Evolutionary conservation across 2,329 filamentous ascomycete genomes (phyloP), one percentile per base, ranked within the genome.

Genomic region (Verticillium dahliae): DNA sequence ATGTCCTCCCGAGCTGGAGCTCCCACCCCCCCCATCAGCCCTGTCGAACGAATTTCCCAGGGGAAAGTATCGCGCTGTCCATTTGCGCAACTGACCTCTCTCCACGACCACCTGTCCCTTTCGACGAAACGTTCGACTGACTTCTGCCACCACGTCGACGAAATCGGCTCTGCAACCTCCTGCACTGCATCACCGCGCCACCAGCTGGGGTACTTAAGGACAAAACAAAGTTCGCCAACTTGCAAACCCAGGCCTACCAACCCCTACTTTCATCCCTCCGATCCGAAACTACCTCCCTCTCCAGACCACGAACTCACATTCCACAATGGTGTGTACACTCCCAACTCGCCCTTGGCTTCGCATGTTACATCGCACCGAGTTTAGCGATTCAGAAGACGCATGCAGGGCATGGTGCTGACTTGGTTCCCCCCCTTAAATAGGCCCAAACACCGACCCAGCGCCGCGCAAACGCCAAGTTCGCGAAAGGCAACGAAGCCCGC

Each of bases 401-500:
- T 10, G 27, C 6, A n/a, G 27, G 22, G 50, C 52, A 56, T 11
- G 2, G 13, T 6, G 27, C 62, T 62, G 33, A 60, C 58, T n/a
- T 34, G 14, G 3, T 22, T 15, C 31, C 55, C 15, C 10, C 22
- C 70, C 4, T 22, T 22, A 50, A 50, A 50, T 13, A 92, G 90
- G 90, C 87, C 69, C 90, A 94, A 88, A 95, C 91, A 68, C 90
- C 89, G 68, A 85, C 91, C 76, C 91, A 95, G 81, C 88, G 91
- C 74, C 86, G 86, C 71, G 87, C 89, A 65, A 95, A 95, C 80
- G 85, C 85, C 71, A 89, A 90, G 76, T 96, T 91, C 77, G 87
- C 83, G 67, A 88, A 89, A 73, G 82, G 85, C 60, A 87, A 94
- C 73, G 86, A 90, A 72, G 79, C 81, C 63, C 90, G 88, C 72